Percentiles rank a stretch among this genome's conserved stretches.
Conservation (phyloP, 345 rosid species). For the Eutrema japonicum region DNA sequence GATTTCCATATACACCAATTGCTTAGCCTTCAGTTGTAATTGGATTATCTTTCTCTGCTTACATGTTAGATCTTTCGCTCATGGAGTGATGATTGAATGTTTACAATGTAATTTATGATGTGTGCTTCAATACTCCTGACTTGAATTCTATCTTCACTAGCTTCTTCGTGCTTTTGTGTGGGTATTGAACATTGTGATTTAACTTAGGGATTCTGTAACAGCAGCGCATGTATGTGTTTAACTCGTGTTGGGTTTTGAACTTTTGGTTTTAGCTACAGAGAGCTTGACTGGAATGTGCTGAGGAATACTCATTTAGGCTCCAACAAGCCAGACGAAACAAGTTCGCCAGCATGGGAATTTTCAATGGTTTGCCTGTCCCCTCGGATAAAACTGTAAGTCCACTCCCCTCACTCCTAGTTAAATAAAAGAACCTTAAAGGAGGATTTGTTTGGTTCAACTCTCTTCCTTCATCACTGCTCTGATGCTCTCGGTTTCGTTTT, state of each 20-base stretch:
- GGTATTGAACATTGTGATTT: background rate
- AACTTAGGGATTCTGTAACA: background rate
- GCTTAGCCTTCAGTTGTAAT: conserved; percentile 12
- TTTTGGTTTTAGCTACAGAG: conserved; percentile 31
- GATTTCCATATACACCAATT: conserved; percentile 2
- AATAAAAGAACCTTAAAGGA: background rate
- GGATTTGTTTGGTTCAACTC: background rate
- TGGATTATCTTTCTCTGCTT: conserved; percentile 22
- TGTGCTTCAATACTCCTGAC: background rate
- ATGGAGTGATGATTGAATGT: conserved; percentile 29
- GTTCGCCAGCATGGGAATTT: conserved; percentile 67
- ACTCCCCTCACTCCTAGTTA: conserved; percentile 18
- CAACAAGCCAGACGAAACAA: conserved; percentile 35
- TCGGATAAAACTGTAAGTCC: conserved; percentile 75
- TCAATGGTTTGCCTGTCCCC: conserved; percentile 91
- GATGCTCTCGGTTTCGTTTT: conserved; percentile 3
- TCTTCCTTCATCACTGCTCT: conserved; percentile 4
- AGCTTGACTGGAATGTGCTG: conserved; percentile 40
- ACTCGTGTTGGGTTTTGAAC: conserved; percentile 10
- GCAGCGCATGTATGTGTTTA: conserved; percentile 24
- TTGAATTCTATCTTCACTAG: conserved; percentile 27
- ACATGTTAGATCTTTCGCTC: conserved; percentile 34
- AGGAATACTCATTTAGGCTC: conserved; percentile 30
- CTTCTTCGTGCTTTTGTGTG: background rate
- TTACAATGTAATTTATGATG: conserved; percentile 1